phyloP scores from a whole-genome alignment of 148 eudicot species.

The Heliosperma pusillum region DNA sequence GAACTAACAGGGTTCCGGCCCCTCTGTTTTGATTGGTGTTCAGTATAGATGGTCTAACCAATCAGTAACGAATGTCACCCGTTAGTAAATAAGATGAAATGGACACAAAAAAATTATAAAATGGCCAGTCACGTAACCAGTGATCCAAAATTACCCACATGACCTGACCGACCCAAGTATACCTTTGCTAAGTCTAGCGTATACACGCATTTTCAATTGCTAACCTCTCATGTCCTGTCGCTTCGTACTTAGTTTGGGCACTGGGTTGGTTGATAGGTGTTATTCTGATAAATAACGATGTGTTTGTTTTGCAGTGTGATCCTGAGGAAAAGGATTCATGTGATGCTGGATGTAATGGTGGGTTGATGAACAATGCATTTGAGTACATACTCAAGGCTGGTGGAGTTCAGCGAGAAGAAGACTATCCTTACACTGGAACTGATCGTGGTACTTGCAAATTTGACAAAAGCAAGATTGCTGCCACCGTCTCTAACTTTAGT shows the following conservation, averaged over 20 bases:
- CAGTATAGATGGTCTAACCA: no score
- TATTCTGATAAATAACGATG: neutral
- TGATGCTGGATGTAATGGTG: constrained; percentile 77
- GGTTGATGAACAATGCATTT: constrained; percentile 76
- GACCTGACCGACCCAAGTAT: no score
- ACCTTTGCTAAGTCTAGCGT: no score
- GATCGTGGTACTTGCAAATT: constrained; percentile 58
- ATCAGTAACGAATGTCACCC: neutral
- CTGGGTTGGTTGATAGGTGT: neutral
- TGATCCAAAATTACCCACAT: no score
- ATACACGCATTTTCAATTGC: neutral
- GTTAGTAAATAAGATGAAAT: no score
- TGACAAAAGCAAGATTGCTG: constrained; percentile 63
- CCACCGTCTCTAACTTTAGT: constrained; percentile 69
- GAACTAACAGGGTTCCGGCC: no score
- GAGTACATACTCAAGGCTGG: constrained; percentile 77
- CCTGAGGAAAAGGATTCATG: constrained; percentile 57
- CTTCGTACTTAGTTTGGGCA: no score
- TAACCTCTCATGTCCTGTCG: no score
- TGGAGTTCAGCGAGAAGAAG: constrained; percentile 55
- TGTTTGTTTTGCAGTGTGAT: constrained; percentile 54
- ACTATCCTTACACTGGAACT: constrained; percentile 74
- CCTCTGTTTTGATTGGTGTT: no score
- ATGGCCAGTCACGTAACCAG: no score
- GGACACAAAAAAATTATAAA: no score